Evolutionary conservation across 805 yeast genomes (phyloP).

Genomic region (Teunomyces funiuensis): DNA sequence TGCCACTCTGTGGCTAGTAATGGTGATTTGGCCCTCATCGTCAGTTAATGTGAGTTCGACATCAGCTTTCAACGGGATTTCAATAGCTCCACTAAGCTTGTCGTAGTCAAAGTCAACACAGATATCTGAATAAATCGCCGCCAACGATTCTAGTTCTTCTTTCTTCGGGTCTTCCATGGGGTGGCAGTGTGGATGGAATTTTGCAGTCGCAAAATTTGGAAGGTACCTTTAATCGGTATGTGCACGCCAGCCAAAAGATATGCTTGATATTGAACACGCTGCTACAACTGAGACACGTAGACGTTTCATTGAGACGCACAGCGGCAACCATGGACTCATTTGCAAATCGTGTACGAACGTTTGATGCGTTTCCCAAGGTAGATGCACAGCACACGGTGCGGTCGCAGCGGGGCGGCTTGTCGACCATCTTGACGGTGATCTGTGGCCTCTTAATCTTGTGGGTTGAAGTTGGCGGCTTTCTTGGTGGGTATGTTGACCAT

Average conservation of each 20-base stretch:
- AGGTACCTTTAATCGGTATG: background rate
- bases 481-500: constrained; percentile 79
- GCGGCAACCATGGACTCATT: constrained; percentile 45
- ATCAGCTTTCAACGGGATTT: constrained; percentile 25
- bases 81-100: constrained; percentile 21
- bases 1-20: constrained; percentile 11
- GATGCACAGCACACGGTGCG: constrained; percentile 60
- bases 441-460: constrained; percentile 69
- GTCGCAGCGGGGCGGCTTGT: constrained; percentile 73
- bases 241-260: too few relatives aligned
- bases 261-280: background rate
- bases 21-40: background rate
- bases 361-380: constrained; percentile 49
- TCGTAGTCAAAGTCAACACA: constrained; percentile 9
- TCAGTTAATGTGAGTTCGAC: constrained; percentile 12
- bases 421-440: constrained; percentile 64
- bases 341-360: constrained; percentile 40
- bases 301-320: too few relatives aligned
- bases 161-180: constrained; percentile 19
- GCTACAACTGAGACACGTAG: background rate
- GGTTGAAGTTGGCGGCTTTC: constrained; percentile 79
- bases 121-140: constrained; percentile 43
- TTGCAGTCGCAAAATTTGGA: constrained; percentile 6
- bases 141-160: constrained; percentile 43
- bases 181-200: too few relatives aligned